These are phyloP conservation scores for Fusarium ambrosium DNA, from an alignment of 2,329 filamentous ascomycete genomes.

Conservation along the genomic window DNA sequence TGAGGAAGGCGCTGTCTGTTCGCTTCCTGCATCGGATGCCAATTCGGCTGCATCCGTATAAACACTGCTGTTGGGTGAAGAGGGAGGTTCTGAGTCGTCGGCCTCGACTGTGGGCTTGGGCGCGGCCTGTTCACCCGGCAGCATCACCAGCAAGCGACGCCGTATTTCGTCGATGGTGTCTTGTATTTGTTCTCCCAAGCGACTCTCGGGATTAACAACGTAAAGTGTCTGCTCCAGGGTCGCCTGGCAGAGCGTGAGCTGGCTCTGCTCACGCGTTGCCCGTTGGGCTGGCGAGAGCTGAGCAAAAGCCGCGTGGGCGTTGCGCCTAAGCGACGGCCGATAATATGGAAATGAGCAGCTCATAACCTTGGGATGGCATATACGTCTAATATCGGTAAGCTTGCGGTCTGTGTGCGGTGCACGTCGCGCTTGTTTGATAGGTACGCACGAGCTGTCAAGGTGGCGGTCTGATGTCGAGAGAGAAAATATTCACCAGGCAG, in stretches of 20 bases:
- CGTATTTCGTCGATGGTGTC: slow-evolving; percentile 5
- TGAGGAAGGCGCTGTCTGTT: neutral
- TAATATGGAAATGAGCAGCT: slow-evolving; percentile 5
- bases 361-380: neutral
- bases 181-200: neutral
- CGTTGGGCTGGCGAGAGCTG: slow-evolving; percentile 4
- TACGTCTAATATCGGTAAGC: neutral
- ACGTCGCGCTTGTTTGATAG: slow-evolving; percentile 1
- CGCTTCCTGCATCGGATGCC: neutral
- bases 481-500: slow-evolving; percentile 1
- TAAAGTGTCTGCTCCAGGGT: slow-evolving; percentile 16
- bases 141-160: neutral
- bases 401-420: neutral
- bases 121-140: neutral
- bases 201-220: neutral
- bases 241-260: slow-evolving; percentile 7
- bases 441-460: neutral
- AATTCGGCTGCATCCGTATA: neutral
- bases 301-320: slow-evolving; percentile 6
- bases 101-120: neutral
- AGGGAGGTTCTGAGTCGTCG: neutral
- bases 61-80: neutral
- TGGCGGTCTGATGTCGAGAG: slow-evolving; percentile 1
- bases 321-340: neutral
- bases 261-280: slow-evolving; percentile 1